phyloP scores from a whole-genome alignment of 495 filamentous ascomycete genomes.

The Acidomyces sp. region DNA sequence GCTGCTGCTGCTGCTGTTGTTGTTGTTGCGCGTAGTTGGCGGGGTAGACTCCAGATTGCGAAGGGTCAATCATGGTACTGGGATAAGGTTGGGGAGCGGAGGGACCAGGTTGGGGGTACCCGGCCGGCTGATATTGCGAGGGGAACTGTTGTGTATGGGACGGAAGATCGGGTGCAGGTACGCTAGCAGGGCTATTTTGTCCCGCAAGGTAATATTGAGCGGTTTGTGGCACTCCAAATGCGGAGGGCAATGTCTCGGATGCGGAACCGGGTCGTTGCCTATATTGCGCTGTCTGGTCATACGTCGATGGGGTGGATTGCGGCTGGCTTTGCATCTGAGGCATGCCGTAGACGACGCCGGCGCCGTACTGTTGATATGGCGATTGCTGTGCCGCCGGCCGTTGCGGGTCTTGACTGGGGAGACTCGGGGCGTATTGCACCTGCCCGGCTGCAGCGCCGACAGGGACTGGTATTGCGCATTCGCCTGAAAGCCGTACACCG shows the following conservation, averaged over 20 bases:
- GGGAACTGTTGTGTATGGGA: constrained; percentile 34
- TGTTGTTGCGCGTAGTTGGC: constrained; percentile 22
- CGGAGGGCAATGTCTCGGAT: constrained; percentile 62
- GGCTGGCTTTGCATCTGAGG: constrained; percentile 34
- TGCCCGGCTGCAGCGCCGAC: constrained; percentile 34
- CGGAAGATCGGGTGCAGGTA: constrained; percentile 42
- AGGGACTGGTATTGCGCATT: constrained; percentile 38
- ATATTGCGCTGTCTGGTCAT: constrained; percentile 71
- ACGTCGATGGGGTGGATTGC: constrained; percentile 48
- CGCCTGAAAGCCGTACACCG: constrained; percentile 44
- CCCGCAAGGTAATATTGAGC: constrained; percentile 58
- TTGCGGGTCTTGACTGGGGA: constrained; percentile 32
- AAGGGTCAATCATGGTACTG: constrained; percentile 38
- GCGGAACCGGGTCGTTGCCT: constrained; percentile 65
- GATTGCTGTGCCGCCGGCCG: constrained; percentile 27
- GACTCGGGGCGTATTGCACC: constrained; percentile 42
- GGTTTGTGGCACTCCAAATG: constrained; percentile 51
- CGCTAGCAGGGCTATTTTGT: constrained; percentile 45
- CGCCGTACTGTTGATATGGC: constrained; percentile 42
- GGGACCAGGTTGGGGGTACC: constrained; percentile 41
- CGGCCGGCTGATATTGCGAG: constrained; percentile 41
- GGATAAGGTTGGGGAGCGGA: constrained; percentile 31
- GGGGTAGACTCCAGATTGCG: constrained; percentile 26
- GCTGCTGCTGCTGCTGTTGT: too few species aligned
- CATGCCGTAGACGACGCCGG: constrained; percentile 70